Conservation (phyloP, 2,329 filamentous ascomycete genomes). For the Claviceps sp. region DNA sequence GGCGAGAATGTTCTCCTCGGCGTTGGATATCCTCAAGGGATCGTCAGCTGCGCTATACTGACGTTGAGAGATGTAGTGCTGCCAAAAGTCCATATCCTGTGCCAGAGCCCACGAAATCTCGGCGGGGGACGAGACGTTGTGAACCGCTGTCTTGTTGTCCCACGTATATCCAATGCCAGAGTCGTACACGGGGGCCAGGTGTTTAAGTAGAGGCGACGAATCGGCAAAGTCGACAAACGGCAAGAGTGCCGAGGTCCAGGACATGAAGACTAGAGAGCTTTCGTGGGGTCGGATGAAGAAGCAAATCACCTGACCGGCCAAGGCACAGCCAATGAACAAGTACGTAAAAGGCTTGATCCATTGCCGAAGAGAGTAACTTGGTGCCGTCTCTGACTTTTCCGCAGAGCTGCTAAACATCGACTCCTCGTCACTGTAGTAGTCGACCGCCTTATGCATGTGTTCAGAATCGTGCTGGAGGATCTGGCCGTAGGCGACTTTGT, state of each 20-base stretch:
- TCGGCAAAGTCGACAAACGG: constrained; percentile 21
- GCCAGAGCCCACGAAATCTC: constrained; percentile 16
- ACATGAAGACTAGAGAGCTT: constrained; percentile 20
- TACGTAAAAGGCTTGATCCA: constrained; percentile 6
- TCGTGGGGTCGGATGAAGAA: constrained; percentile 15
- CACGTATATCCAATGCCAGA: constrained; percentile 13
- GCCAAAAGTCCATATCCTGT: constrained; percentile 13
- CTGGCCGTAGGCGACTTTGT: constrained; percentile 8
- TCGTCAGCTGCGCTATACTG: constrained; percentile 23
- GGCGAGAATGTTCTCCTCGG: constrained; percentile 19
- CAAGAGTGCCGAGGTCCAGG: constrained; percentile 20
- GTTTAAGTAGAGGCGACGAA: constrained; percentile 14
- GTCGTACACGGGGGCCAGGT: constrained; percentile 11
- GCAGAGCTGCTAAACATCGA: constrained; percentile 1
- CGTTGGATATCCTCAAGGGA: constrained; percentile 27
- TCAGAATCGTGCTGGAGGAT: constrained; percentile 15
- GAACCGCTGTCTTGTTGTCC: constrained; percentile 18
- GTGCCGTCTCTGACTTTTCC: background rate
- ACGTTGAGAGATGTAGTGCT: constrained; percentile 14
- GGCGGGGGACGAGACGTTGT: constrained; percentile 8
- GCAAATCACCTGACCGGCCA: constrained; percentile 12
- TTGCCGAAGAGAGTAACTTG: background rate
- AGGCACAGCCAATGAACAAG: constrained; percentile 4
- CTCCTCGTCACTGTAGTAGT: constrained; percentile 5
- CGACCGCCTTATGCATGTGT: constrained; percentile 1